Base-by-base conservation (phyloP, 2,329 filamentous ascomycete genomes). In the Verruconis gallopava region DNA sequence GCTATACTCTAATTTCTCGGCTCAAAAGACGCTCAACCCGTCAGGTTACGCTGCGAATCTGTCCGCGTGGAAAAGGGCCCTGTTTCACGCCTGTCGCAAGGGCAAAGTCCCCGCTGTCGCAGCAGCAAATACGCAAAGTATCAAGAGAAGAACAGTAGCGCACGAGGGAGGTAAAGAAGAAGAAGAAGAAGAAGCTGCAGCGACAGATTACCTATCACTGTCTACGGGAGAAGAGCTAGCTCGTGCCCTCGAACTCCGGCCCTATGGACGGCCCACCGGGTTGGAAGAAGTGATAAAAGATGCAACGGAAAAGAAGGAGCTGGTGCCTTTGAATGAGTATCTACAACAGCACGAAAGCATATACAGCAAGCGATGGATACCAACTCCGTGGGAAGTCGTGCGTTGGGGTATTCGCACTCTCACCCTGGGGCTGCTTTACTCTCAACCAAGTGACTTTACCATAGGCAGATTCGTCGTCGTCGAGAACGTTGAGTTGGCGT, bases 41-140 rank as follows among this genome's bases (percentile, higher is more conserved):
- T 85, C 93, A 58, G 85, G 85, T 53, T 94, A 85, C 64, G 65
- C 69, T 15, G 84, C 85, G 34, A 94, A 94, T 57, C 68, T 85
- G 33, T 64, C 72, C 4, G 83, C 85, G 40, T 94, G 86, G 86
- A 76, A 79, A 44, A 72, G 73, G 30, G 85, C 78, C 2, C 69
- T 94, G 33, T 71, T 75, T n/a, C 68, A 74, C 40, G 81, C 85
- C 1, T 70, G 79, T 1, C 68, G 75, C 47, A 72, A 71, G 14
- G 85, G 84, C 17, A 61, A 72, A 20, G 61, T 78, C 5, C 67
- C 70, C 0, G 55, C 61, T 4, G 56, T 59, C 19, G 53, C 52
- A 18, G 43, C 47, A 3, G 43, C 47, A 30, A 30, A 30, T 30
- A 30, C 25, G 9, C n/a, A 9, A 30, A 9, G 9, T 9, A n/a